A percentile compares a stretch with the other conserved stretches of the same genome.
Evolutionary conservation across 1,139 yeast genomes (phyloP).

Genomic region (Pichiaceae sp.): DNA sequence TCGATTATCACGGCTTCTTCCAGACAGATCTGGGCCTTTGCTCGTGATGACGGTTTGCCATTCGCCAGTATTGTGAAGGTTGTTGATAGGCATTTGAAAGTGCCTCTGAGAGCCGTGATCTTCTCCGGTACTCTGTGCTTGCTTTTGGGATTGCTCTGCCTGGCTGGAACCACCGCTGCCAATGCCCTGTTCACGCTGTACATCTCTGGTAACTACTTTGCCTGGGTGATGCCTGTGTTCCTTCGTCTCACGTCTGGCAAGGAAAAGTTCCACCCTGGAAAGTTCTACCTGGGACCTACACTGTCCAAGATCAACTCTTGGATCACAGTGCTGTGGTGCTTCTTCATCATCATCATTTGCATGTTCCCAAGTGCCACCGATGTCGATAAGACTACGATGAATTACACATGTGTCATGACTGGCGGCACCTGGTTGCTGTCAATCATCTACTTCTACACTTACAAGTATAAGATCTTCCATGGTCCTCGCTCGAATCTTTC

Average conservation of each 20-base stretch:
- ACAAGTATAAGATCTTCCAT: slow-evolving; percentile 38
- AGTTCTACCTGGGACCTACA: slow-evolving; percentile 48
- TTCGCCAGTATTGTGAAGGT: slow-evolving; percentile 39
- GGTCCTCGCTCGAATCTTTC: slow-evolving; percentile 40
- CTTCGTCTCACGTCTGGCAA: slow-evolving; percentile 38
- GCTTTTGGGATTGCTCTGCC: slow-evolving; percentile 47
- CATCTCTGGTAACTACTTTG: slow-evolving; percentile 52
- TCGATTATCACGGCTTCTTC: slow-evolving; percentile 44
- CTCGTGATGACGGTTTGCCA: slow-evolving; percentile 44
- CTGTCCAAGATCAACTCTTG: slow-evolving; percentile 34
- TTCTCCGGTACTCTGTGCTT: slow-evolving; percentile 41
- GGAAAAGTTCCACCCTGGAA: slow-evolving; percentile 51
- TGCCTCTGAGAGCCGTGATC: slow-evolving; percentile 55
- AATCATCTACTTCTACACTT: slow-evolving; percentile 33
- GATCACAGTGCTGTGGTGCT: slow-evolving; percentile 25
- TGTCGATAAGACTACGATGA: slow-evolving; percentile 27
- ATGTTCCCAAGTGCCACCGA: slow-evolving; percentile 33
- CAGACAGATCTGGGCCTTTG: slow-evolving; percentile 45
- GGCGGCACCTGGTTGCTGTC: slow-evolving; percentile 41
- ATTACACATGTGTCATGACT: slow-evolving; percentile 40
- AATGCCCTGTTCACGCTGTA: slow-evolving; percentile 50
- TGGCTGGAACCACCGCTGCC: slow-evolving; percentile 55
- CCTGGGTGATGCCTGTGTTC: slow-evolving; percentile 53
- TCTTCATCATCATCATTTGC: slow-evolving; percentile 37
- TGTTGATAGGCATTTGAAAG: slow-evolving; percentile 42